Conservation (phyloP, 1,284 basidiomycete species). For the Puccinia polysora region DNA sequence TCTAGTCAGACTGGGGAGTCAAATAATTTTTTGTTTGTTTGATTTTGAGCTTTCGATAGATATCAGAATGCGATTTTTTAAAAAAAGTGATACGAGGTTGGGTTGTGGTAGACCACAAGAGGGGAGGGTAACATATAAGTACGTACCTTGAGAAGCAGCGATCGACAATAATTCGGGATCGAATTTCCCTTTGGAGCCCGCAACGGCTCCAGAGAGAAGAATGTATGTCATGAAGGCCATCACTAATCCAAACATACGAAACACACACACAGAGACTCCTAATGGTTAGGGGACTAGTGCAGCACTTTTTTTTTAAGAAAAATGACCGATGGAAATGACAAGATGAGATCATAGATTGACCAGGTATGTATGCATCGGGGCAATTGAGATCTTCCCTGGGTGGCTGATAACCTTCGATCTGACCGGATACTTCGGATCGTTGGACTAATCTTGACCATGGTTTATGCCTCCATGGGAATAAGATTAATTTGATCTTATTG, state of each 20-base stretch:
- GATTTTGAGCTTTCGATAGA: neutral
- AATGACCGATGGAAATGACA: neutral
- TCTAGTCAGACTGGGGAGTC: neutral
- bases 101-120: neutral
- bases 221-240: conserved; percentile 98
- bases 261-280: neutral
- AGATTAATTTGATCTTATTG: conserved; percentile 77
- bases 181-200: conserved; percentile 76
- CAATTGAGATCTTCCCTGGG: conserved; percentile 93
- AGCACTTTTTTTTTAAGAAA: conserved; percentile 23
- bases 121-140: conserved; percentile 53
- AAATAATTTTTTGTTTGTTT: neutral
- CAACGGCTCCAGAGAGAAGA: conserved; percentile 69
- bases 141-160: conserved; percentile 74
- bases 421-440: conserved; percentile 55
- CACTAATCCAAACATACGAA: conserved; percentile 57
- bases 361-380: conserved; percentile 93
- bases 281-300: conserved; percentile 13
- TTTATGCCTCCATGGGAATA: conserved; percentile 87
- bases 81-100: neutral
- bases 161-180: conserved; percentile 85
- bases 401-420: conserved; percentile 71
- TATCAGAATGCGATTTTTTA: neutral
- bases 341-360: no score
- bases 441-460: conserved; percentile 50